These are phyloP conservation scores for Chloris gayana DNA, from an alignment of 176 grass and related monocot genomes.

Conservation along the genomic window DNA sequence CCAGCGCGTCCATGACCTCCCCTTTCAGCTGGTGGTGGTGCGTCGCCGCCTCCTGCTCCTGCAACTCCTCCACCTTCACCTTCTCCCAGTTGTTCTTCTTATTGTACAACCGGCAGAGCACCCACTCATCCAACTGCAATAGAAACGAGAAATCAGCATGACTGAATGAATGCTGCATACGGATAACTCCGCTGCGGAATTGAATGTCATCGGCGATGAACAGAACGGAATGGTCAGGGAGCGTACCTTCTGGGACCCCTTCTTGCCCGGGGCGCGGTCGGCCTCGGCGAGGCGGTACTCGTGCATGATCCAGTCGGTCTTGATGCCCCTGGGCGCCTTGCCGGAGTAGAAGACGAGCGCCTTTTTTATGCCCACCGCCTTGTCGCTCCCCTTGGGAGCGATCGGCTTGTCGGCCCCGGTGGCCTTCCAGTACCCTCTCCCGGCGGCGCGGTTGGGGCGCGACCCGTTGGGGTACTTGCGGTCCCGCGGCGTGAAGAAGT, in stretches of 20 bases:
- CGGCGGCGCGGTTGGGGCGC: constrained; percentile 68
- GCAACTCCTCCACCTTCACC: constrained; percentile 35
- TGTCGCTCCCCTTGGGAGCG: constrained; percentile 28
- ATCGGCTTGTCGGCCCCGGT: constrained; percentile 76
- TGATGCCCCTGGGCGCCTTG: constrained; percentile 66
- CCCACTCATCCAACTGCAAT: constrained; percentile 71
- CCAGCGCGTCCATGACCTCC: constrained; percentile 39
- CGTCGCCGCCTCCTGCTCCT: constrained; percentile 27
- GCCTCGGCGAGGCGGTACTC: constrained; percentile 69
- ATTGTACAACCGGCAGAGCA: constrained; percentile 78
- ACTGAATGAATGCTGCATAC: not conserved
- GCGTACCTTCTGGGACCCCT: constrained; percentile 58
- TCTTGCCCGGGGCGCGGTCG: constrained; percentile 50
- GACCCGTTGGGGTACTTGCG: constrained; percentile 82
- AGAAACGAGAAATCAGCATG: not conserved
- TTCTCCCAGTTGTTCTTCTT: constrained; percentile 92
- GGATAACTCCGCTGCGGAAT: no score
- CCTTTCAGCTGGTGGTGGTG: constrained; percentile 15
- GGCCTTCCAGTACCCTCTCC: constrained; percentile 82
- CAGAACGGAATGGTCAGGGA: not conserved
- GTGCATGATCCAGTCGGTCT: constrained; percentile 91
- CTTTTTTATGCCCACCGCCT: constrained; percentile 64
- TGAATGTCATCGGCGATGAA: not conserved
- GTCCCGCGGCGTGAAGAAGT: constrained; percentile 81
- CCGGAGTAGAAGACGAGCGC: constrained; percentile 81